Evolutionary conservation across 2,329 filamentous ascomycete genomes (phyloP), one percentile per base, ranked within the genome.

Genomic region (Aspergillus tanneri): DNA sequence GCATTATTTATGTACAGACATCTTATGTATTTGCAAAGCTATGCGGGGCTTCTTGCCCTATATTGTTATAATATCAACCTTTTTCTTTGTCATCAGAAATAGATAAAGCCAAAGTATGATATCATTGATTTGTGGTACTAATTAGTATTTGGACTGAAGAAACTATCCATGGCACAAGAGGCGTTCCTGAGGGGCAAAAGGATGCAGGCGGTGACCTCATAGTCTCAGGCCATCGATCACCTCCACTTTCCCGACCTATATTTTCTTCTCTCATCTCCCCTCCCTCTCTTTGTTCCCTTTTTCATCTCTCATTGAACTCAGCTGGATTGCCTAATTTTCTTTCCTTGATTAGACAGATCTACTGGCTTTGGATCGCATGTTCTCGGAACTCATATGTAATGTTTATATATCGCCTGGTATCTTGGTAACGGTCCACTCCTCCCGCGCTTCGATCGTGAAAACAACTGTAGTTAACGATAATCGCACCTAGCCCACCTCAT

Each of bases 351-450:
- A 4, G 28, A 38, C 43, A 47, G 11, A 37, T 42, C 14, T 12
- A n/a, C n/a, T n/a, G n/a, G n/a, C n/a, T n/a, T n/a, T n/a, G n/a
- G n/a, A n/a, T n/a, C n/a, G n/a, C n/a, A n/a, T n/a, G n/a, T n/a
- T 43, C 43, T 49, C 25, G 44, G 50, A 43, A 46, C 35, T 49
- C 42, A 53, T 52, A 4, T 23, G 11, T 39, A 25, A 35, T 45
- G 28, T 37, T 43, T 19, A 38, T 39, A 22, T 16, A 43, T n/a
- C n/a, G n/a, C n/a, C n/a, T n/a, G n/a, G n/a, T n/a, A n/a, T n/a
- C n/a, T n/a, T n/a, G n/a, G n/a, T n/a, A n/a, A n/a, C n/a, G n/a
- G n/a, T n/a, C n/a, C n/a, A n/a, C n/a, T n/a, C n/a, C n/a, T n/a
- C n/a, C n/a, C n/a, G n/a, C n/a, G n/a, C n/a, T n/a, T n/a, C n/a